Percentiles rank a stretch among this genome's conserved stretches.
Evolutionary conservation across 805 yeast genomes (phyloP).

Genomic region (Wickerhamiella slavikovae): DNA sequence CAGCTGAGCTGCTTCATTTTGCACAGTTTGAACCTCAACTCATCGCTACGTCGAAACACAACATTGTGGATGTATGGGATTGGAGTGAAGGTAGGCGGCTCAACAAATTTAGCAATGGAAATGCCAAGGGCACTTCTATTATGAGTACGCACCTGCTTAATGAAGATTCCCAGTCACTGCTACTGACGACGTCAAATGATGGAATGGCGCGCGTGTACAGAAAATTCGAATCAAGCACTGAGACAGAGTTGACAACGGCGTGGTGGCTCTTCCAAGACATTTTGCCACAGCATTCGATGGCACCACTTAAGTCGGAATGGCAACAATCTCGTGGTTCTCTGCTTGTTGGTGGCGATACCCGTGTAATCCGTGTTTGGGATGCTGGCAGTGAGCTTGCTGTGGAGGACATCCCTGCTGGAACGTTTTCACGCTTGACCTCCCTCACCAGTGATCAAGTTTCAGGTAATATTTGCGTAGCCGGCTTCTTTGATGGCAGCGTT

Average conservation of each 20-base stretch:
- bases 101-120: slow-evolving; percentile 58
- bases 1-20: slow-evolving; percentile 33
- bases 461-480: slow-evolving; percentile 76
- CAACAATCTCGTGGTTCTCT: slow-evolving; percentile 87
- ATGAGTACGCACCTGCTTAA: slow-evolving; percentile 73
- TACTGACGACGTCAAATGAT: slow-evolving; percentile 79
- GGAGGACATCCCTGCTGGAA: slow-evolving; percentile 76
- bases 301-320: slow-evolving; percentile 85
- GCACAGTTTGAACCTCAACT: slow-evolving; percentile 80
- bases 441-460: slow-evolving; percentile 90
- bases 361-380: slow-evolving; percentile 85
- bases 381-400: slow-evolving; percentile 82
- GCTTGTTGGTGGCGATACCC: slow-evolving; percentile 85
- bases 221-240: slow-evolving; percentile 37
- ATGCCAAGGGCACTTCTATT: slow-evolving; percentile 72
- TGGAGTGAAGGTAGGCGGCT: slow-evolving; percentile 47
- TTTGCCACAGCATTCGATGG: slow-evolving; percentile 55
- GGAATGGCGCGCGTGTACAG: slow-evolving; percentile 82
- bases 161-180: slow-evolving; percentile 76
- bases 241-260: slow-evolving; percentile 49
- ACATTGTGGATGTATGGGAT: slow-evolving; percentile 69
- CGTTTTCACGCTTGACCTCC: slow-evolving; percentile 71
- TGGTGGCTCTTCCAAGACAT: slow-evolving; percentile 90
- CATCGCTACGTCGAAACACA: slow-evolving; percentile 65
- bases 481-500: slow-evolving; percentile 76